These are phyloP conservation scores for Fusarium sp. DNA, from an alignment of 2,329 filamentous ascomycete genomes.

Conservation along the genomic window DNA sequence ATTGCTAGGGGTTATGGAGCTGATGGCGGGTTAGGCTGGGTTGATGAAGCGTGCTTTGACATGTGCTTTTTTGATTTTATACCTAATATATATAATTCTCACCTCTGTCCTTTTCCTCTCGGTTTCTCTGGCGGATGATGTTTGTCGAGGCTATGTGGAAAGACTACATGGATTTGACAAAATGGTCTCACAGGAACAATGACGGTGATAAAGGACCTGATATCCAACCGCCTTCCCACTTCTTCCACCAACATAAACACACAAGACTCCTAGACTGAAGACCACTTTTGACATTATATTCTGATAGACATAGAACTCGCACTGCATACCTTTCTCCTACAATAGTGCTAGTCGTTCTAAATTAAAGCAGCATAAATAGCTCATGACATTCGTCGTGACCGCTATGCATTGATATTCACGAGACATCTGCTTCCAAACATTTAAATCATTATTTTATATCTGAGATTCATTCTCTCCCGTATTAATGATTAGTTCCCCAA, in stretches of 20 bases:
- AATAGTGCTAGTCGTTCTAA: not conserved
- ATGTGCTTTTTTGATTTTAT: slow-evolving; percentile 26
- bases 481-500: too few relatives aligned
- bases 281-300: too few relatives aligned
- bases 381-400: not conserved
- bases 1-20: slow-evolving; percentile 8
- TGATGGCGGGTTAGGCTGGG: slow-evolving; percentile 13
- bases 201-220: not conserved
- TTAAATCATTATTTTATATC: not conserved
- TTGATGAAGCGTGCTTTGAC: slow-evolving; percentile 19
- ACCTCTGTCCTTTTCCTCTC: slow-evolving; percentile 1
- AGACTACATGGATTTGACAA: not conserved
- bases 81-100: slow-evolving; percentile 42
- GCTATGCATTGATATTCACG: not conserved
- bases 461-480: not conserved
- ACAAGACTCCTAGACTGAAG: too few relatives aligned
- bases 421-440: not conserved
- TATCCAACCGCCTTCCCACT: too few relatives aligned
- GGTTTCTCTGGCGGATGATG: too few relatives aligned
- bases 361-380: not conserved
- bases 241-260: too few relatives aligned
- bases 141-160: not conserved
- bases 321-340: too few relatives aligned
- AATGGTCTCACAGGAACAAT: not conserved
- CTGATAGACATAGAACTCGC: not conserved